phyloP scores from a whole-genome alignment of 2,329 filamentous ascomycete genomes.

The Tolypocladium paradoxum region DNA sequence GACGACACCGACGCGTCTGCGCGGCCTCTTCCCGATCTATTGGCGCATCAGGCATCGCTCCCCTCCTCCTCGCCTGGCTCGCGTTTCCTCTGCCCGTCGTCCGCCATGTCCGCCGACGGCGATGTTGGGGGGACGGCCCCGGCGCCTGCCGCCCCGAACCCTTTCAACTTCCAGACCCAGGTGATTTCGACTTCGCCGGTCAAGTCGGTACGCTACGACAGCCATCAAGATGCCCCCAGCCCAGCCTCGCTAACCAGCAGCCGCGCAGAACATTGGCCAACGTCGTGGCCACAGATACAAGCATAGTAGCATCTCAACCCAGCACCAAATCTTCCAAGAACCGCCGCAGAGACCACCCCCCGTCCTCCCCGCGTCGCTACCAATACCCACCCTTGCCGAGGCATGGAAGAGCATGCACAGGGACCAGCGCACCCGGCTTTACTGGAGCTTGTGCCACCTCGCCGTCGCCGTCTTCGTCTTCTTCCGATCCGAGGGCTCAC shows the following conservation, averaged over 20 bases:
- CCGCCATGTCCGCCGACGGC: conserved; percentile 6
- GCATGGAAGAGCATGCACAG: conserved; percentile 82
- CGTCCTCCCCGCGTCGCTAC: conserved; percentile 81
- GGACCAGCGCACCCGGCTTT: conserved; percentile 72
- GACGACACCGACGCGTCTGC: conserved; percentile 10
- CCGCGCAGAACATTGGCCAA: conserved; percentile 67
- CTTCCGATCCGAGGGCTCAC: conserved; percentile 72
- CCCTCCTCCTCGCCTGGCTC: neutral
- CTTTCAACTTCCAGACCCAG: conserved; percentile 92
- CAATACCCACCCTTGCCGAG: conserved; percentile 80
- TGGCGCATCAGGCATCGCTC: neutral
- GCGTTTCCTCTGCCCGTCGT: conserved; percentile 5
- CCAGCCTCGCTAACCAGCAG: neutral
- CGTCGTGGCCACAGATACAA: conserved; percentile 95
- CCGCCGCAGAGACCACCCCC: conserved; percentile 77
- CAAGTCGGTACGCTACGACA: conserved; percentile 53
- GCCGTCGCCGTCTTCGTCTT: conserved; percentile 75
- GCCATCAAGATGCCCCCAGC: no score
- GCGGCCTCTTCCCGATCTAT: neutral
- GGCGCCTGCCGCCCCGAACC: conserved; percentile 38
- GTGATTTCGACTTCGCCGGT: conserved; percentile 63
- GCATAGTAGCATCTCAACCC: conserved; percentile 79
- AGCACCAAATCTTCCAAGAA: conserved; percentile 92
- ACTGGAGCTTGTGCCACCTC: conserved; percentile 86
- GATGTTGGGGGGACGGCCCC: conserved; percentile 5